phyloP scores from a whole-genome alignment of 345 rosid genomes.

The Hibiscus tridactylites region DNA sequence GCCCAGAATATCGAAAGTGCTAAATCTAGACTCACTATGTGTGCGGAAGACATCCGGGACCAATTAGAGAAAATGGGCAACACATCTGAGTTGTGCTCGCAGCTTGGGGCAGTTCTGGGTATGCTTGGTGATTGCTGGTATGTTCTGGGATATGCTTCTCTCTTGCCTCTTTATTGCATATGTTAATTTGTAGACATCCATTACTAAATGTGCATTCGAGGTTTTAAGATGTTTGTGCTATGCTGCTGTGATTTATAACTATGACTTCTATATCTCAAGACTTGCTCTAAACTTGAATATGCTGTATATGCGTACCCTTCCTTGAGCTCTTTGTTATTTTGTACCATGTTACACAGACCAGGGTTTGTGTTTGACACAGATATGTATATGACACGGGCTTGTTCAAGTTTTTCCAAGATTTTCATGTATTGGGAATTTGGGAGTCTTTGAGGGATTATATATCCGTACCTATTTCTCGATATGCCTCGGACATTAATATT shows the following conservation, averaged over 20 bases:
- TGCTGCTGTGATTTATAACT: not conserved
- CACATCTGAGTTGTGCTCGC: conserved; percentile 86
- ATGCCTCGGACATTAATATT: not conserved
- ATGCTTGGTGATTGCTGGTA: conserved; percentile 99
- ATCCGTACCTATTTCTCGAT: not conserved
- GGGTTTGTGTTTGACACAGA: not conserved
- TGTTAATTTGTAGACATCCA: conserved; percentile 4
- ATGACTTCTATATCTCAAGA: not conserved
- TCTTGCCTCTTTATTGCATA: not conserved
- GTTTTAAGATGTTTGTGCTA: not conserved
- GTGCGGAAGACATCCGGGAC: conserved; percentile 74
- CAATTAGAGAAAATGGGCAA: conserved; percentile 64
- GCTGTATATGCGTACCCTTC: not conserved
- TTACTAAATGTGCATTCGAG: not conserved
- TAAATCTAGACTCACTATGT: conserved; percentile 68
- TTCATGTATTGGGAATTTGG: not conserved
- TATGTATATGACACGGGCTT: not conserved
- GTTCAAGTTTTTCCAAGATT: not conserved
- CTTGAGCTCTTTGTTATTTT: not conserved
- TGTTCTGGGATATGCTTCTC: conserved; percentile 6
- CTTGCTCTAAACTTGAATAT: not conserved
- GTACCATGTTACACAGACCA: not conserved
- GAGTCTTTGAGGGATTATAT: not conserved
- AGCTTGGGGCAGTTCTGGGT: conserved; percentile 97
- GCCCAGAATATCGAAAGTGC: conserved; percentile 89